A percentile compares a stretch with the other conserved stretches of the same genome.
Conservation (phyloP, 495 filamentous ascomycete species). For the Annulohypoxylon maeteangense region DNA sequence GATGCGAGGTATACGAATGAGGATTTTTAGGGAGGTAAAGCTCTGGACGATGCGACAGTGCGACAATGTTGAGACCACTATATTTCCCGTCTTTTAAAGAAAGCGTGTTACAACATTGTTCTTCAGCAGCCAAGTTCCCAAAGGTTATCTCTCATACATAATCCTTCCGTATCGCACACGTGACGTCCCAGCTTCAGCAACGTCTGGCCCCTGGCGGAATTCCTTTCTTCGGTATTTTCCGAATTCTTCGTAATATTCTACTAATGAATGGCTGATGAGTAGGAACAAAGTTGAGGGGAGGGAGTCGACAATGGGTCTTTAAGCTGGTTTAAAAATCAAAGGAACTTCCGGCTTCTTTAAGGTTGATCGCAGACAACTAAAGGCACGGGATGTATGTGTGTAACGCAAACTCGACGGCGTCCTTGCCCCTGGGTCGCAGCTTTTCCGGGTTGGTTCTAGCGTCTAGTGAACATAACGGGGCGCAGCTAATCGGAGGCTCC, state of each 20-base stretch:
- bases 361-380: conserved; percentile 28
- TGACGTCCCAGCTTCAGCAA: conserved; percentile 20
- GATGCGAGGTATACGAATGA: background rate
- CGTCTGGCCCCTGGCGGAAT: background rate
- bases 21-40: background rate
- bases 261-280: background rate
- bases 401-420: conserved; percentile 15
- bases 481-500: conserved; percentile 36
- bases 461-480: conserved; percentile 10
- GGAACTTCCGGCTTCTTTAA: conserved; percentile 33
- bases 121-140: background rate
- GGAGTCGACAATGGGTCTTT: conserved; percentile 1
- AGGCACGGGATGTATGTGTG: conserved; percentile 15
- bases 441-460: conserved; percentile 35
- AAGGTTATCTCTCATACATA: conserved; percentile 10
- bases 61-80: conserved; percentile 9
- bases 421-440: conserved; percentile 9
- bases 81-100: conserved; percentile 5
- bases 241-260: conserved; percentile 4
- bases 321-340: conserved; percentile 8
- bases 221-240: background rate
- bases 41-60: conserved; percentile 7
- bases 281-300: background rate
- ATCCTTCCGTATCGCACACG: conserved; percentile 23
- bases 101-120: conserved; percentile 19